These are phyloP conservation scores for Hymenoscyphus salicellus DNA, from an alignment of 2,329 filamentous ascomycete species.

Conservation along the genomic window DNA sequence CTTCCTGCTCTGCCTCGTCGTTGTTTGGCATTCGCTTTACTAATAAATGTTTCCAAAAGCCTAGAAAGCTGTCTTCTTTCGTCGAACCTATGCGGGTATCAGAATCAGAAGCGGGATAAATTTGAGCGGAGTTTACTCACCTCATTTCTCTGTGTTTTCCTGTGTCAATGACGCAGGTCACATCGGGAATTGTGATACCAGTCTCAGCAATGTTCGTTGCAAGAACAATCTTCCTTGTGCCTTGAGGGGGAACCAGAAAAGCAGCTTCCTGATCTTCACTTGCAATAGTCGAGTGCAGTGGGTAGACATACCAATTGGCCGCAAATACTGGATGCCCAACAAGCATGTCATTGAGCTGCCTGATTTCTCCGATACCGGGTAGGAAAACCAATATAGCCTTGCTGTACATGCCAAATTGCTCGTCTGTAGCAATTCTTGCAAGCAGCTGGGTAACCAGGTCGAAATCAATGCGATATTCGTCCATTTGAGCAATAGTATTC, in stretches of 20 bases:
- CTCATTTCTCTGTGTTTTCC: constrained; percentile 98
- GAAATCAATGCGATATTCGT: constrained; percentile 91
- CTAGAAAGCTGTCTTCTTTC: constrained; percentile 87
- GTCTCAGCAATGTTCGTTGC: constrained; percentile 98
- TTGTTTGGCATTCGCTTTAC: constrained; percentile 91
- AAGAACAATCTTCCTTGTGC: constrained; percentile 86
- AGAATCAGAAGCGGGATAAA: background rate
- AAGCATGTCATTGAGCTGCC: constrained; percentile 82
- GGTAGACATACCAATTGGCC: constrained; percentile 78
- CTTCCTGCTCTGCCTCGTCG: constrained; percentile 88
- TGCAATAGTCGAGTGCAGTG: constrained; percentile 89
- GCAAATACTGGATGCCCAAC: constrained; percentile 72
- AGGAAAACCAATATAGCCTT: constrained; percentile 92
- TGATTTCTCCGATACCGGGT: constrained; percentile 90
- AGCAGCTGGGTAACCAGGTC: constrained; percentile 80
- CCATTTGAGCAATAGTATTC: constrained; percentile 70
- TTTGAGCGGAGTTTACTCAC: constrained; percentile 14
- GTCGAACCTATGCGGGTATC: constrained; percentile 57
- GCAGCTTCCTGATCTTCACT: constrained; percentile 95
- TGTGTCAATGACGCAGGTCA: constrained; percentile 94
- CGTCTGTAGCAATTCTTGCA: constrained; percentile 67
- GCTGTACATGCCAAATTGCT: constrained; percentile 68
- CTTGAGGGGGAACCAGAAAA: constrained; percentile 78
- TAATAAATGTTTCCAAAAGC: constrained; percentile 92
- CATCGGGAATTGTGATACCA: constrained; percentile 96